Base-by-base conservation (phyloP, 1,284 basidiomycete genomes). In the Ustilago crameri region DNA sequence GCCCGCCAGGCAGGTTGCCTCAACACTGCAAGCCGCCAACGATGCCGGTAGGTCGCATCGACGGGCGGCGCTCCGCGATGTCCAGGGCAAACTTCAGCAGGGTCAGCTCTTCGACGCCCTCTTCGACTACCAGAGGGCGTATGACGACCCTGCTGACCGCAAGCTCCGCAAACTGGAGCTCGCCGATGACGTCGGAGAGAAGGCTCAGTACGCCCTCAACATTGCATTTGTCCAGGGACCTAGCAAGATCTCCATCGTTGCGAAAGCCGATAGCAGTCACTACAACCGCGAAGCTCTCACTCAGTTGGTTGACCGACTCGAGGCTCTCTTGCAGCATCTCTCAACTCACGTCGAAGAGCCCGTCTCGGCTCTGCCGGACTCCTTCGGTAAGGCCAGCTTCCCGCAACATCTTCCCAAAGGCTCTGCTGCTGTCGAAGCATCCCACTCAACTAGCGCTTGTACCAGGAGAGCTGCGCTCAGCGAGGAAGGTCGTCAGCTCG, bases 181-280 rank as follows among this genome's bases (percentile, higher is more conserved):
- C 26, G 2, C 26, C 1, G 45, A 51, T 5, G 53, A 56, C 27
- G 57, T 52, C 1, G 42, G 42, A 22, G 58, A 62, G 17, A 50
- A 45, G 18, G 47, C 70, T 1, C 76, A 81, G 49, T 81, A 81
- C 24, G 65, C 76, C 15, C 62, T 81, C 51, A 81, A 81, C 40
- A 57, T 81, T 7, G 76, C 71, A 17, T 66, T 79, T 35, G 62
- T 74, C 2, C 66, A 74, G 26, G 58, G 57, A n/a, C 49, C 66
- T 18, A 44, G 48, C 15, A 38, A 34, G 45, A 50, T 79, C 45
- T 51, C 51, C 17, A 60, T 79, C 7, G 59, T 74, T 3, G 74
- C 61, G 17, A 76, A 68, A 23, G 77, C 76, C 3, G 70, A 64
- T 26, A 24, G 57, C 8, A 35, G 45, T 27, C 46, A 51, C 14